Conservation (phyloP, 176 grass and related monocot species). For the barley (Hordeum vulgare) region MorexV3_pseudomolecules_assembly NC_058522.1:523136329-523136828, state of each 20-base stretch:
- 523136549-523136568: slow-evolving; percentile 79
- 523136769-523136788: neutral
- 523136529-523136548: slow-evolving; percentile 83
- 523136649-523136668: neutral
- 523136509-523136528: slow-evolving; percentile 84
- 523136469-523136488: slow-evolving; percentile 21
- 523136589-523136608: slow-evolving; percentile 78
- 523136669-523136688: neutral
- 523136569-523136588: slow-evolving; percentile 91
- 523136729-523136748: neutral
- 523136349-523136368: neutral
- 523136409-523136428: slow-evolving; percentile 15
- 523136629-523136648: slow-evolving; percentile 50
- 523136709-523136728: neutral
- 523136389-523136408: slow-evolving; percentile 34
- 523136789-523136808: neutral
- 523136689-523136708: neutral
- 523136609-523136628: slow-evolving; percentile 95
- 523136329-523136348: neutral
- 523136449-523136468: slow-evolving; percentile 11
- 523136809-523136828: neutral
- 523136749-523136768: neutral
- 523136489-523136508: slow-evolving; percentile 55
- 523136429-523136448: slow-evolving; percentile 8
- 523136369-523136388: slow-evolving; percentile 8